Conservation (phyloP, 352 stramenopile species). For the Pythium aquatile region DNA sequence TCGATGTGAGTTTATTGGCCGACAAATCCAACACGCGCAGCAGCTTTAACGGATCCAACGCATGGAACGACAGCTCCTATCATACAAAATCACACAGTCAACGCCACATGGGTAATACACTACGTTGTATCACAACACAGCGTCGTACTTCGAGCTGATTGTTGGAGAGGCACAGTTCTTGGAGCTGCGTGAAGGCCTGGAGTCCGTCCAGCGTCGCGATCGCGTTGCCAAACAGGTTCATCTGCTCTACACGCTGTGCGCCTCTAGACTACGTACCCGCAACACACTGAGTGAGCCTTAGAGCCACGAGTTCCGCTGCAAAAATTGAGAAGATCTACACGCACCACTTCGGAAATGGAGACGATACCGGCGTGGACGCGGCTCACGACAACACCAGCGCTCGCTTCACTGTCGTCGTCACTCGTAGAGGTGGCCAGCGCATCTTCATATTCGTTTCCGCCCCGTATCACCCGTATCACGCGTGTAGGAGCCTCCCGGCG, state of each 20-base stretch:
- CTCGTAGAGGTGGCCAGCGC: background rate
- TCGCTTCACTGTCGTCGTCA: background rate
- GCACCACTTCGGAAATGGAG: conserved; percentile 17
- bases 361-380: conserved; percentile 19
- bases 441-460: background rate
- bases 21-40: conserved; percentile 74
- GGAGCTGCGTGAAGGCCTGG: conserved; percentile 53
- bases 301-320: background rate
- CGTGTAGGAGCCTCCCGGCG: background rate
- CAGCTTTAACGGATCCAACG: conserved; percentile 59
- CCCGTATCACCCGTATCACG: background rate
- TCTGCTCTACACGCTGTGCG: conserved; percentile 54
- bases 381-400: conserved; percentile 15
- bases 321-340: background rate
- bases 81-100: background rate
- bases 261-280: background rate
- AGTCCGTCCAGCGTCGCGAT: conserved; percentile 68
- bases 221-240: conserved; percentile 78
- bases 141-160: conserved; percentile 61
- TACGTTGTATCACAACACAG: no score
- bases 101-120: no score
- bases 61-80: conserved; percentile 58
- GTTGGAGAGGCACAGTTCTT: conserved; percentile 80
- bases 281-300: background rate
- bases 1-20: conserved; percentile 65